A percentile compares a stretch with the other conserved stretches of the same genome.
These are phyloP conservation scores for Bipolaris sorokiniana DNA, from an alignment of 2,329 filamentous ascomycete genomes.

Conservation along the genomic window DNA sequence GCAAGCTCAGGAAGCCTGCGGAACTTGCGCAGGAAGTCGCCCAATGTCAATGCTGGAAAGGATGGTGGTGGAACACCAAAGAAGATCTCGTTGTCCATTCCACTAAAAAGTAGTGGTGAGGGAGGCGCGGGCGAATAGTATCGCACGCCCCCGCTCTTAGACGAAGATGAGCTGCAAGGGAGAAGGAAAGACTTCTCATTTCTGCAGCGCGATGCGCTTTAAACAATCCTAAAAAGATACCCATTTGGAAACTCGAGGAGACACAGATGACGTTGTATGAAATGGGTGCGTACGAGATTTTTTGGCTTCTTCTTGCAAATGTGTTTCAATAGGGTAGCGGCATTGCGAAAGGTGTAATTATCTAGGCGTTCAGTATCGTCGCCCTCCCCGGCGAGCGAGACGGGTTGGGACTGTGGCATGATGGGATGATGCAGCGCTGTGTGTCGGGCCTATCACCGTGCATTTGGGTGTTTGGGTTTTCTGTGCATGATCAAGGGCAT, in stretches of 20 bases:
- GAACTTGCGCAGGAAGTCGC: slow-evolving; percentile 52
- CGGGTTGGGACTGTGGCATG: slow-evolving; percentile 17
- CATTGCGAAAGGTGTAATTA: slow-evolving; percentile 39
- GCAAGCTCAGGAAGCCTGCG: slow-evolving; percentile 42
- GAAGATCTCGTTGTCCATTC: slow-evolving; percentile 50
- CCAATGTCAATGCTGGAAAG: slow-evolving; percentile 51
- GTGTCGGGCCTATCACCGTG: slow-evolving; percentile 15
- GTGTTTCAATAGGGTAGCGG: slow-evolving; percentile 27
- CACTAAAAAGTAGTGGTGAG: slow-evolving; percentile 47
- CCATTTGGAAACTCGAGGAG: slow-evolving; percentile 38
- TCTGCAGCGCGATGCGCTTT: slow-evolving; percentile 31
- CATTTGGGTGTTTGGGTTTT: slow-evolving; percentile 24
- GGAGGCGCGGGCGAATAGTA: slow-evolving; percentile 40
- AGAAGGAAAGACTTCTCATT: slow-evolving; percentile 27
- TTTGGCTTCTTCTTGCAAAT: slow-evolving; percentile 26
- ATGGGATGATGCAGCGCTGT: slow-evolving; percentile 23
- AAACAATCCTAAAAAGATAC: slow-evolving; percentile 44
- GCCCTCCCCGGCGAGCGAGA: slow-evolving; percentile 12
- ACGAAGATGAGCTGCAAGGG: slow-evolving; percentile 7
- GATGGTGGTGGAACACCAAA: slow-evolving; percentile 49
- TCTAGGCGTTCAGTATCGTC: slow-evolving; percentile 28
- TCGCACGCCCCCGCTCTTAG: slow-evolving; percentile 1
- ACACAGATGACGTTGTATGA: slow-evolving; percentile 43
- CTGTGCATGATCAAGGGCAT: slow-evolving; percentile 20
- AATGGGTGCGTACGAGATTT: slow-evolving; percentile 30